Evolutionary conservation across 768 basidiomycete species (phyloP), one percentile per base, ranked within the genome.

Genomic region (Leccinum subtestaceum): DNA sequence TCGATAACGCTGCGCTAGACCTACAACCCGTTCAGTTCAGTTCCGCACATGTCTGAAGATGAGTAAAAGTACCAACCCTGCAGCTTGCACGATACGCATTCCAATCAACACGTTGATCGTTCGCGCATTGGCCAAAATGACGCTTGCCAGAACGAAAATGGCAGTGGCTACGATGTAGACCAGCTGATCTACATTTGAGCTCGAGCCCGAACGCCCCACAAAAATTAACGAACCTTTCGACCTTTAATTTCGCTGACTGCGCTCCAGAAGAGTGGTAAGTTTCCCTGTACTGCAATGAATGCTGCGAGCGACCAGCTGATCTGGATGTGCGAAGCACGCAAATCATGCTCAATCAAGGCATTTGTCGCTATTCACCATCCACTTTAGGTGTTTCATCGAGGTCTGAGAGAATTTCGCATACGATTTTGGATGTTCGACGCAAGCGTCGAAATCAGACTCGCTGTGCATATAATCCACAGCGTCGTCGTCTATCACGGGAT

Each of bases 251-350:
- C 91, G 56, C 86, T 87, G 25, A 87, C 73, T 0, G 84, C 80
- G 55, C 79, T 82, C 90, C 91, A 91, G 4, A 87, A 36, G 11
- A 89, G 65, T 0, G 91, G 91, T 55, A 85, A 72, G 11, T 75
- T 70, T 3, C 91, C 91, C 70, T 93, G 91, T 11, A 89, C 65
- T 2, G 86, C 72, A 58, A 91, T 88, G 70, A 89, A 93, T n/a
- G 87, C 60, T 0, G 89, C 86, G 13, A 92, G 74, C 59, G 82
- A 82, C 70, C 84, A 77, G 60, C 88, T 86, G 58, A 93, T 85
- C 61, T 89, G 79, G 11, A 78, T 71, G 52, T 78, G 75, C 0
- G 82, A 82, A 2, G 90, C 85, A 47, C 81, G 80, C 38, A 93
- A 76, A 19, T 88, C 78, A 2, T 62, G 63, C 62, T 86, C 78